Evolutionary conservation across 2,329 filamentous ascomycete species (phyloP).

Genomic region (Cordyceps pruinosa): DNA sequence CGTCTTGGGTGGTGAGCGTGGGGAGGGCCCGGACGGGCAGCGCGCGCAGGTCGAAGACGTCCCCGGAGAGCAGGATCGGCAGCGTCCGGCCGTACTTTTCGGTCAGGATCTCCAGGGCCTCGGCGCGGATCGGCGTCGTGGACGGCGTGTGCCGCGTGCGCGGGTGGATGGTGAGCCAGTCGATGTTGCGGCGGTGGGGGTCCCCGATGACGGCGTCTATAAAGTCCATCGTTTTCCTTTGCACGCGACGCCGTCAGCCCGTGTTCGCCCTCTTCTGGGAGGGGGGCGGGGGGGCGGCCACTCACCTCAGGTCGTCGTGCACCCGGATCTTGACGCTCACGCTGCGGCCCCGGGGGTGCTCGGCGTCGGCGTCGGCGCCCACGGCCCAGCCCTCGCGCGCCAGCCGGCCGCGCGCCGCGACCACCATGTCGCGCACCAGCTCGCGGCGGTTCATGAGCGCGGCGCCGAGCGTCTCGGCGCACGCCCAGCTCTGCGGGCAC

Average conservation of each 20-base stretch:
- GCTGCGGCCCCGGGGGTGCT: slow-evolving; percentile 42
- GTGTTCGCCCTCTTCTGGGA: not conserved
- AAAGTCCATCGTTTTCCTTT: slow-evolving; percentile 52
- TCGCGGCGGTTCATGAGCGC: slow-evolving; percentile 61
- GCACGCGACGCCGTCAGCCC: not conserved
- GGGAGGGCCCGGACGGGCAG: slow-evolving; percentile 37
- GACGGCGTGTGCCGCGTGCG: slow-evolving; percentile 56
- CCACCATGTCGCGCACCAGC: slow-evolving; percentile 59
- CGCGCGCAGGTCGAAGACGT: slow-evolving; percentile 52
- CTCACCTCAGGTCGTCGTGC: slow-evolving; percentile 53
- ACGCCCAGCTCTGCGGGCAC: slow-evolving; percentile 67
- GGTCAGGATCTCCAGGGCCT: slow-evolving; percentile 51
- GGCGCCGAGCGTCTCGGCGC: slow-evolving; percentile 59
- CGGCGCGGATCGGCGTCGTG: slow-evolving; percentile 53
- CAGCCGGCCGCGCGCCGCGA: slow-evolving; percentile 47
- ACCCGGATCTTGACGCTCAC: slow-evolving; percentile 67
- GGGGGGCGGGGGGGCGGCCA: not conserved
- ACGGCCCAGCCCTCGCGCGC: slow-evolving; percentile 47
- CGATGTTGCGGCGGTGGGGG: slow-evolving; percentile 44
- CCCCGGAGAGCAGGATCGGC: slow-evolving; percentile 62
- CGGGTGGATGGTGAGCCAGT: slow-evolving; percentile 66
- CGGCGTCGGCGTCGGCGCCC: slow-evolving; percentile 34
- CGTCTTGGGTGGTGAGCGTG: slow-evolving; percentile 23
- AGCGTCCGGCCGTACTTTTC: slow-evolving; percentile 46
- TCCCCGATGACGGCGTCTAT: slow-evolving; percentile 55